Evolutionary conservation across 257 asterid genomes (phyloP).

Genomic region (Plectranthus barbatus): DNA sequence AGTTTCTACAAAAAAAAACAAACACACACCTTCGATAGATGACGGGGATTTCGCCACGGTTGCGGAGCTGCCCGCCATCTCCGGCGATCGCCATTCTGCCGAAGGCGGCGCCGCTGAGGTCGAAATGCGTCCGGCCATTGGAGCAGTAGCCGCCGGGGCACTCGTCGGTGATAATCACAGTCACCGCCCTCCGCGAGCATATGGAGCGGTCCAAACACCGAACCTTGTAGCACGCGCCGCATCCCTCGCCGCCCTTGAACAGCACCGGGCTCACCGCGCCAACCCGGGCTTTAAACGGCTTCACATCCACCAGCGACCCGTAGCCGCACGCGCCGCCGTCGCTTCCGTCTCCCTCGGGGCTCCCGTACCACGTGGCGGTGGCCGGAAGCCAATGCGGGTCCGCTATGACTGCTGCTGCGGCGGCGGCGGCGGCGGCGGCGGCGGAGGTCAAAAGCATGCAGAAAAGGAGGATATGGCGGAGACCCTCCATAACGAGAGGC

Average conservation of each 20-base stretch:
- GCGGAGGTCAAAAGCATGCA: constrained; percentile 20
- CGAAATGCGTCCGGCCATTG: constrained; percentile 57
- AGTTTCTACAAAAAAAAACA: too few relatives aligned
- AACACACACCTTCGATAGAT: constrained; percentile 60
- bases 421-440: constrained; percentile 26
- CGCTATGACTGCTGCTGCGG: constrained; percentile 7
- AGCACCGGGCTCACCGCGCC: constrained; percentile 96
- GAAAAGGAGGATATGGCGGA: constrained; percentile 2
- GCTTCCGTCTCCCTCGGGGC: constrained; percentile 96
- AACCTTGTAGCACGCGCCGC: constrained; percentile 95
- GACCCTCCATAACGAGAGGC: constrained; percentile 30
- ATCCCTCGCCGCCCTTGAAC: constrained; percentile 86
- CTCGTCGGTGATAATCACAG: constrained; percentile 91
- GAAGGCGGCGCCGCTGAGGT: constrained; percentile 96
- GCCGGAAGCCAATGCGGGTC: constrained; percentile 69
- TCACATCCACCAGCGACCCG: constrained; percentile 90
- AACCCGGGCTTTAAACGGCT: constrained; percentile 82
- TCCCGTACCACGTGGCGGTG: constrained; percentile 99
- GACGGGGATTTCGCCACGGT: constrained; percentile 78
- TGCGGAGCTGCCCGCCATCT: constrained; percentile 57
- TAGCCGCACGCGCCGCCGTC: constrained; percentile 95
- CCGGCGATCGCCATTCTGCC: constrained; percentile 87
- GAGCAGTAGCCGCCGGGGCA: constrained; percentile 89
- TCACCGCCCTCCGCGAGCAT: constrained; percentile 84
- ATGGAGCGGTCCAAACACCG: constrained; percentile 73